These are phyloP conservation scores for Colletotrichum lini DNA, from an alignment of 2,329 filamentous ascomycete species.

Conservation along the genomic window DNA sequence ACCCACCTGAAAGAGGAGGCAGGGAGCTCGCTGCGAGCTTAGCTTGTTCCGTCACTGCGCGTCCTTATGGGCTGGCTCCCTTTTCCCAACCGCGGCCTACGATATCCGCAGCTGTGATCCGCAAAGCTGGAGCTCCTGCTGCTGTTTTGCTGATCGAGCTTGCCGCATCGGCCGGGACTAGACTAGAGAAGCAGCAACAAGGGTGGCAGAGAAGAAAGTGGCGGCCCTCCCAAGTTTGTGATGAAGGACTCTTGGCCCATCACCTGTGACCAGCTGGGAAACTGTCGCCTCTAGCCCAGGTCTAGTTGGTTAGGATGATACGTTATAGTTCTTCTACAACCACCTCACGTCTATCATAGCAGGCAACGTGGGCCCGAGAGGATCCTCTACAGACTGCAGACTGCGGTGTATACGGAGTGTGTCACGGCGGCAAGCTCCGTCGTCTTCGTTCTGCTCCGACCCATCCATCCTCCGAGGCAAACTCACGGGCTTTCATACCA, in stretches of 20 bases:
- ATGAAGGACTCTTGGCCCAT: constrained; percentile 8
- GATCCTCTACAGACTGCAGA: no score
- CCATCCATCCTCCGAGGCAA: no score
- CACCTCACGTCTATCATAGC: no score
- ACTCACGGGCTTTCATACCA: background rate
- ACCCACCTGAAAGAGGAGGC: background rate
- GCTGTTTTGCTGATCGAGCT: constrained; percentile 9
- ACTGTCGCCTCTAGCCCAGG: background rate
- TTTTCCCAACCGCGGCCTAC: background rate
- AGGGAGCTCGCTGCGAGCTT: constrained; percentile 34
- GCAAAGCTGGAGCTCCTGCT: constrained; percentile 5
- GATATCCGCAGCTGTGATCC: constrained; percentile 16
- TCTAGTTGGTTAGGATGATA: no score
- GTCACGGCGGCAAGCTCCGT: no score
- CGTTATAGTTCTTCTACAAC: no score
- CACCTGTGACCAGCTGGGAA: constrained; percentile 2
- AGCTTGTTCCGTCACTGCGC: constrained; percentile 11
- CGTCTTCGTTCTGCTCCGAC: background rate
- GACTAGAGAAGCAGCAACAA: constrained; percentile 16
- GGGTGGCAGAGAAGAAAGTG: background rate
- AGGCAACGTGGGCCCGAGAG: no score
- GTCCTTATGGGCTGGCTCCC: constrained; percentile 1
- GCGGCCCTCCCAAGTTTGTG: background rate
- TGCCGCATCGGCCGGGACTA: constrained; percentile 22
- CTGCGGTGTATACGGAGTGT: no score